Evolutionary conservation across 1,139 yeast species (phyloP), one percentile per base, ranked within the genome.

Genomic region (Spathaspora jeffriesii): DNA sequence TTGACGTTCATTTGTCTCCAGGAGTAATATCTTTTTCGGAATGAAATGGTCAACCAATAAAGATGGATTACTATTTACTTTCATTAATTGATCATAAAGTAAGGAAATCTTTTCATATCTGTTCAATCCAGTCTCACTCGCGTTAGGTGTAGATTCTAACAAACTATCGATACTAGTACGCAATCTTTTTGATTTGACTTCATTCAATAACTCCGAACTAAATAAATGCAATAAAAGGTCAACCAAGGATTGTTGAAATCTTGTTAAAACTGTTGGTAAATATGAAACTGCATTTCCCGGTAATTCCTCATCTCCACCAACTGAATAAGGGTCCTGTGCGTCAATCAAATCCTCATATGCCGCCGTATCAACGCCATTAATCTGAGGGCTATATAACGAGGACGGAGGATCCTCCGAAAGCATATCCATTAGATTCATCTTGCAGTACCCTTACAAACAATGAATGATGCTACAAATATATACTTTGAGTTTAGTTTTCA

Each of bases 21-120:
- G 78, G 37, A 85, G 65, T 17, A 87, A 61, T 49, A 86, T 67
- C 49, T 84, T 83, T 52, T 83, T 80, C 11, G 93, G 90, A 59
- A 86, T 82, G 56, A 82, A 86, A 61, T 87, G 93, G 56, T 85
- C 88, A 30, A 86, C 91, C 37, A 86, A 60, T 40, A 86, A 65
- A 36, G 85, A 81, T 1, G 92, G 90, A 60, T 87, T 91, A 55
- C 78, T 81, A 2, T 77, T 70, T 0, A 84, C 68, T 17, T 76
- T 72, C 28, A 70, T 60, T 9, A 84, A 60, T 55, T 81, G 84
- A 10, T 78, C 76, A 45, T 74, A 72, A 23, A 86, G 67, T 39
- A 83, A 59, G 4, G 50, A 43, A 8, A 55, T 40, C 41, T 51
- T 50, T 25, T 53, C 51, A 15, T 43, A 47, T 11, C 51, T 50